Conservation (phyloP, 2,329 filamentous ascomycete genomes). For the Sclerotinia nivalis region DNA sequence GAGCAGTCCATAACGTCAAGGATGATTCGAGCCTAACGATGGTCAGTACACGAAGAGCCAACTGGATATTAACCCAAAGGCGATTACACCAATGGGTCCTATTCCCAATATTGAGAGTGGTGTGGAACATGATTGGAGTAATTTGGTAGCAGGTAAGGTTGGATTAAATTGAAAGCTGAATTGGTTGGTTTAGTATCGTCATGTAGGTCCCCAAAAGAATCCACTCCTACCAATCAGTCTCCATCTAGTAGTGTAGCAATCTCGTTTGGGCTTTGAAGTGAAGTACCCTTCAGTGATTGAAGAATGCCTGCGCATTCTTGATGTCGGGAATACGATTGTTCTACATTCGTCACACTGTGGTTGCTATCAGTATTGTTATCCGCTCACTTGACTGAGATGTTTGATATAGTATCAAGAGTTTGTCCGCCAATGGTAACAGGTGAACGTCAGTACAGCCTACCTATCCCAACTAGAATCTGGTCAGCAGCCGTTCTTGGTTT, state of each 20-base stretch:
- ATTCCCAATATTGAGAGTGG: conserved; percentile 75
- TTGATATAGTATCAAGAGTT: not conserved
- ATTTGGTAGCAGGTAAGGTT: conserved; percentile 80
- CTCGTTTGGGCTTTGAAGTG: not conserved
- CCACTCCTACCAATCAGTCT: not conserved
- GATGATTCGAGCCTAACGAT: not conserved
- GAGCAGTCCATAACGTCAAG: not conserved
- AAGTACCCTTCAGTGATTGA: not conserved
- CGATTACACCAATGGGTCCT: conserved; percentile 83
- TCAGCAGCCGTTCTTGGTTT: not conserved
- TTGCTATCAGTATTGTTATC: not conserved
- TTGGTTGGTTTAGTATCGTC: not conserved
- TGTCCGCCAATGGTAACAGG: not conserved
- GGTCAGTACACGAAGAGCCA: conserved; percentile 88
- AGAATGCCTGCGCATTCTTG: not conserved
- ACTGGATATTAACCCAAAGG: conserved; percentile 62
- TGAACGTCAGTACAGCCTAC: not conserved
- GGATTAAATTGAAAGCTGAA: conserved; percentile 79
- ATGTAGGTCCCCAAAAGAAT: not conserved
- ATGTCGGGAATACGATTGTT: not conserved
- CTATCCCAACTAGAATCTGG: not conserved
- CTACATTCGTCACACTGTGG: not conserved
- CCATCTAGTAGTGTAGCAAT: not conserved
- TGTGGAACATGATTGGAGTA: conserved; percentile 46
- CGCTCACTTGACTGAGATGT: not conserved